Percentiles rank a stretch among this genome's conserved stretches.
Evolutionary conservation across 2,329 filamentous ascomycete genomes (phyloP).

Genomic region (Xenosphaeropsis pyriputrescens): DNA sequence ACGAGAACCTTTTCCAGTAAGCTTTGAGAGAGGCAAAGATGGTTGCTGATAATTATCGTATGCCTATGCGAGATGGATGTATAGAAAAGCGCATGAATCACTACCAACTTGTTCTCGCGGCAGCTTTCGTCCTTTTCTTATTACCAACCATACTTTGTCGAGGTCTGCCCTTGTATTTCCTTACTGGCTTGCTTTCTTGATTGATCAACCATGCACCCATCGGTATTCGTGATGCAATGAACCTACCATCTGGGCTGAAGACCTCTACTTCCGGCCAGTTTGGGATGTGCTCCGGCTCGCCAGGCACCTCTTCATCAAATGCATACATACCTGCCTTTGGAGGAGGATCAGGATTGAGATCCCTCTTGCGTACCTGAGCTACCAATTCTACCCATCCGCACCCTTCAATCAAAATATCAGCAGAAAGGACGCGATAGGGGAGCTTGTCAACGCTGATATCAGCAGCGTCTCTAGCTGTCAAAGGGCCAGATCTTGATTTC

Average conservation of each 20-base stretch:
- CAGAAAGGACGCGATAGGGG: constrained; percentile 65
- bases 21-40: no score
- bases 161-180: constrained; percentile 39
- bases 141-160: constrained; percentile 54
- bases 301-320: constrained; percentile 5
- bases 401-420: constrained; percentile 82
- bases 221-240: constrained; percentile 49
- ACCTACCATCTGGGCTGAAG: constrained; percentile 73
- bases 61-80: no score
- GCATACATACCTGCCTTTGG: constrained; percentile 8
- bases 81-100: no score
- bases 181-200: constrained; percentile 36
- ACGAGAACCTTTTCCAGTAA: no score
- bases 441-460: constrained; percentile 51
- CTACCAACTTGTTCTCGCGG: no score
- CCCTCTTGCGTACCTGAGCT: constrained; percentile 58
- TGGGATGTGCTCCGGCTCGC: constrained; percentile 10
- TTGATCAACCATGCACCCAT: constrained; percentile 56
- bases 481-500: constrained; percentile 56
- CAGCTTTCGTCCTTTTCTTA: constrained; percentile 34
- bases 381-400: constrained; percentile 87
- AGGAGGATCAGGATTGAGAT: constrained; percentile 20
- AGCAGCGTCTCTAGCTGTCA: constrained; percentile 48
- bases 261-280: constrained; percentile 66
- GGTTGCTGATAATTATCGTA: no score